These are phyloP conservation scores for Aspergillus persii DNA, from an alignment of 2,329 filamentous ascomycete genomes.

Conservation along the genomic window DNA sequence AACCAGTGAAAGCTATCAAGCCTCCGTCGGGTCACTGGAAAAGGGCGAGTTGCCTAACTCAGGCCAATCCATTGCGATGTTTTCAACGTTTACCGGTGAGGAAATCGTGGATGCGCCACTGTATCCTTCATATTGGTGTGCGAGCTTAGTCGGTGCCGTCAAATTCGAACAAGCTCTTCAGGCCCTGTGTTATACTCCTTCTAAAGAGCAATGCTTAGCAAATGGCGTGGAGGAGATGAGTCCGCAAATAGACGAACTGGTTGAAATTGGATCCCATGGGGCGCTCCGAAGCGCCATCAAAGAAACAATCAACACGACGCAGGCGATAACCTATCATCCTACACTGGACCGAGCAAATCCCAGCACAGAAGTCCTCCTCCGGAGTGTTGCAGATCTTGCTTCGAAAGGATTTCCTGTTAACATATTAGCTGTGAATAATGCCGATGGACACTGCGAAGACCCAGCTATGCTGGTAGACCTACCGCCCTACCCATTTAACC, in stretches of 20 bases:
- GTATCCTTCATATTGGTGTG: conserved; percentile 15
- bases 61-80: conserved; percentile 4
- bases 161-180: conserved; percentile 9
- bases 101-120: conserved; percentile 3
- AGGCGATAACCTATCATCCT: conserved; percentile 18
- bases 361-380: conserved; percentile 17
- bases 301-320: background rate
- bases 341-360: conserved; percentile 25
- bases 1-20: conserved; percentile 6
- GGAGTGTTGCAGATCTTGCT: conserved; percentile 20
- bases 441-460: background rate
- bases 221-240: background rate
- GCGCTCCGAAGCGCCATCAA: conserved; percentile 7
- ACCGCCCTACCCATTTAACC: conserved; percentile 31
- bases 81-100: conserved; percentile 15
- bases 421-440: conserved; percentile 24
- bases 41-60: background rate
- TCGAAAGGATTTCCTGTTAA: conserved; percentile 21
- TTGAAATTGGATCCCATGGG: conserved; percentile 11
- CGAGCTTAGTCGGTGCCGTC: conserved; percentile 18
- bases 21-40: conserved; percentile 5
- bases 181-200: background rate
- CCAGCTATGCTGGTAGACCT: conserved; percentile 22
- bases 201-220: background rate
- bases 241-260: conserved; percentile 1